Percentiles rank a stretch among this genome's conserved stretches.
Evolutionary conservation across 2,329 filamentous ascomycete species (phyloP).

Genomic region (Emmonsiellopsis sp.): DNA sequence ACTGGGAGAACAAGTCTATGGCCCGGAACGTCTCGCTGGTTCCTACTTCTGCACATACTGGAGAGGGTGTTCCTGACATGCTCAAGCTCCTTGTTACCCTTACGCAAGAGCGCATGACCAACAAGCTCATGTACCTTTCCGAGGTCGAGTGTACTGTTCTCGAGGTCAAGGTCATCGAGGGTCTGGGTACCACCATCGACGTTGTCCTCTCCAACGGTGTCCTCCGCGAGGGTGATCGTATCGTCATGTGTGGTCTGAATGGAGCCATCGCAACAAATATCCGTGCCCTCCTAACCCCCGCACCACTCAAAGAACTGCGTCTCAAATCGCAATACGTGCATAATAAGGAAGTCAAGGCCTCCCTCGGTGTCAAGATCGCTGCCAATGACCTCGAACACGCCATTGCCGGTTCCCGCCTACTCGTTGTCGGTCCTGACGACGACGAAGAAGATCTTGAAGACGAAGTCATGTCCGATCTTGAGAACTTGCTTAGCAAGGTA

Average conservation of each 20-base stretch:
- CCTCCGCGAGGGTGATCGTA: constrained; percentile 83
- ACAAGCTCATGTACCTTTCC: constrained; percentile 93
- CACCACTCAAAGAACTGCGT: constrained; percentile 84
- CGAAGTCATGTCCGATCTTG: constrained; percentile 91
- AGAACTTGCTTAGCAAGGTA: constrained; percentile 81
- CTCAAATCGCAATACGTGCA: constrained; percentile 95
- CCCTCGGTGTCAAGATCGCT: constrained; percentile 96
- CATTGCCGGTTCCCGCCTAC: constrained; percentile 87
- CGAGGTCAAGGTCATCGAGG: constrained; percentile 98
- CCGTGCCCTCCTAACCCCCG: constrained; percentile 84
- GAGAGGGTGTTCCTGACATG: constrained; percentile 98
- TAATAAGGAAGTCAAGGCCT: constrained; percentile 98
- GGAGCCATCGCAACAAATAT: constrained; percentile 93
- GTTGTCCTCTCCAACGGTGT: constrained; percentile 95
- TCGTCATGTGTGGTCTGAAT: constrained; percentile 93
- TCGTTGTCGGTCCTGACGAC: constrained; percentile 89
- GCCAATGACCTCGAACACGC: constrained; percentile 91
- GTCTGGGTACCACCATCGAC: constrained; percentile 97
- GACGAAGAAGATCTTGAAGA: constrained; percentile 96
- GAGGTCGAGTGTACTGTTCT: constrained; percentile 97
- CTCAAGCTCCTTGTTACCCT: constrained; percentile 86
- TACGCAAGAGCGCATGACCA: constrained; percentile 95
- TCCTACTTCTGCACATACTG: constrained; percentile 95
- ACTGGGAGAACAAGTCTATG: constrained; percentile 97
- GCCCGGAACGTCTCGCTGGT: constrained; percentile 89